Base-by-base conservation (phyloP, 441 rosid genomes). In the Syzygium malaccense region DNA sequence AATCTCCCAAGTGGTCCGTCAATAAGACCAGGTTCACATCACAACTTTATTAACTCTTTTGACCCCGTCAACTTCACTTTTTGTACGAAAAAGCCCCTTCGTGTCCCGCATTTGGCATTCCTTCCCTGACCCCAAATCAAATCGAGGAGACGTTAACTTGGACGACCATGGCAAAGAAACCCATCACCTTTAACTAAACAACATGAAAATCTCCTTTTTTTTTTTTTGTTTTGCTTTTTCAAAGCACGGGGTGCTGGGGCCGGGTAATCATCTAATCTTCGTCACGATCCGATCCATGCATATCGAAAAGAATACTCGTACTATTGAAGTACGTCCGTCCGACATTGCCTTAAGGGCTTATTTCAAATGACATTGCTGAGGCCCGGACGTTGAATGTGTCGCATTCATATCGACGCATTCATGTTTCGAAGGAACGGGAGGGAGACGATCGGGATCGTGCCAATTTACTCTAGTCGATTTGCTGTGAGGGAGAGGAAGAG, bases 321-420 rank as follows among this genome's bases (percentile, higher is more conserved):
- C 49, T 1, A 37, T 20, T 6, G n/a, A 41, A 20, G 83, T 17
- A 37, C 51, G n/a, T 7, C 49, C 8, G 12, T 10, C 48, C 48
- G 8, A 37, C 28, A 8, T 71, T 23, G 51, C 9, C 83, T 26
- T 6, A 3, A 23, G n/a, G 83, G n/a, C n/a, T 20, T 20, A 37
- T 23, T 71, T 37, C 80, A 6, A 75, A 23, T 18, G 18, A 23
- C 11, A 23, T 45, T 5, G n/a, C 15, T 3, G 5, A 5, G 9
- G 41, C n/a, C 17, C 1, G n/a, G 4, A 23, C 0, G 15, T 3
- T 9, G 17, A 37, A 12, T 37, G 11, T 23, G 28, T 0, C 2
- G 0, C 25, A 9, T 68, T 68, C 11, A 10, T 19, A 68, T 33
- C 20, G 48, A 45, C 48, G 48, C 48, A 45, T 45, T 45, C 48